phyloP scores from a whole-genome alignment of 371 early-diverging fungal genomes.

The Mortierella sp. region DNA sequence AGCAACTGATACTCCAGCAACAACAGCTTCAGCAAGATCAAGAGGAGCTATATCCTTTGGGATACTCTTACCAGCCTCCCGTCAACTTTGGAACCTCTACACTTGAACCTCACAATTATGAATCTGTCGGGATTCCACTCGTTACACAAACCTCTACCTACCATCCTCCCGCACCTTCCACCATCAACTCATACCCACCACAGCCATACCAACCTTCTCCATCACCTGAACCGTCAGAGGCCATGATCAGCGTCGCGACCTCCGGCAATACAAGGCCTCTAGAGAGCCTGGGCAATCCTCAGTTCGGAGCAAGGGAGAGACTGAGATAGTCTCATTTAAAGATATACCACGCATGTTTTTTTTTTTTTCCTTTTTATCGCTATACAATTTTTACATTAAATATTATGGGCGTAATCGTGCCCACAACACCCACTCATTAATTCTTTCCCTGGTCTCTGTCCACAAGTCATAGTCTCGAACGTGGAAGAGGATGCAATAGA shows the following conservation, averaged over 20 bases:
- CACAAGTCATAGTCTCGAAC: too few relatives aligned
- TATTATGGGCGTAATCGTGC: too few relatives aligned
- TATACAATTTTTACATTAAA: too few relatives aligned
- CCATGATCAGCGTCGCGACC: not conserved
- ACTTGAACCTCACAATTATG: not conserved
- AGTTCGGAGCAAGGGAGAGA: slow-evolving; percentile 9
- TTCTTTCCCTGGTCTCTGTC: too few relatives aligned
- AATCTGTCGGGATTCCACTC: not conserved
- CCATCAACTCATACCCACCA: not conserved
- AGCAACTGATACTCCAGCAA: slow-evolving; percentile 5
- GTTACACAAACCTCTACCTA: not conserved
- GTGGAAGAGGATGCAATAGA: too few relatives aligned
- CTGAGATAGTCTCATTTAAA: not conserved
- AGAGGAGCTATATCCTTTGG: not conserved
- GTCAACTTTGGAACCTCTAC: not conserved
- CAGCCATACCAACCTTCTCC: not conserved
- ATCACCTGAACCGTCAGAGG: slow-evolving; percentile 7
- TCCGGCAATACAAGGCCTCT: not conserved
- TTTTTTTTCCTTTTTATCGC: too few relatives aligned
- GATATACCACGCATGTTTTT: too few relatives aligned
- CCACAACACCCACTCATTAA: too few relatives aligned
- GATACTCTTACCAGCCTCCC: slow-evolving; percentile 5
- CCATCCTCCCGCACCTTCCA: not conserved
- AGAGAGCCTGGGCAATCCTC: slow-evolving; percentile 3
- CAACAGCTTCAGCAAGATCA: not conserved